phyloP scores from a whole-genome alignment of 345 rosid genomes.

The Gynandropsis gynandra region DNA sequence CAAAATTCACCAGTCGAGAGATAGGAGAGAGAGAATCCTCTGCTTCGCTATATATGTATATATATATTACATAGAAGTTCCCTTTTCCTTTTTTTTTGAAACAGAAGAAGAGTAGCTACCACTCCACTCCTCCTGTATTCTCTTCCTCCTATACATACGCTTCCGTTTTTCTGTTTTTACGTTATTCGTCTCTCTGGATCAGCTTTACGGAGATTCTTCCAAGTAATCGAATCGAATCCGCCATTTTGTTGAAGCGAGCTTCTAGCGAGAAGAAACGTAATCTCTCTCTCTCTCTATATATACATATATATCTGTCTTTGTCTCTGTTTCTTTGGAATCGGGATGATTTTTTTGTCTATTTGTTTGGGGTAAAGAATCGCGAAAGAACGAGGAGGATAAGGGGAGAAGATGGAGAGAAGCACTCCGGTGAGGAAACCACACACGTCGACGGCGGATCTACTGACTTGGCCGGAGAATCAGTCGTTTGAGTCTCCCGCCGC shows the following conservation, averaged over 20 bases:
- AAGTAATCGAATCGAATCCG: background rate
- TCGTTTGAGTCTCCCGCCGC: constrained; percentile 32
- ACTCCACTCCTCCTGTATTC: constrained; percentile 20
- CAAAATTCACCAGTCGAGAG: constrained; percentile 19
- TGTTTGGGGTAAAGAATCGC: background rate
- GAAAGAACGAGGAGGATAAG: background rate
- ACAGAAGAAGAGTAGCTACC: constrained; percentile 31
- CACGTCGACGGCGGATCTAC: constrained; percentile 74
- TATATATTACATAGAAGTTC: background rate
- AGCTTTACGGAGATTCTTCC: background rate
- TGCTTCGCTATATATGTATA: background rate
- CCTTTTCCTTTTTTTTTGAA: constrained; percentile 8
- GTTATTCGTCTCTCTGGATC: constrained; percentile 5
- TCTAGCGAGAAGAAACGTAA: background rate
- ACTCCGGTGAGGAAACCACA: constrained; percentile 56
- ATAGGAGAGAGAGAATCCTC: constrained; percentile 4
- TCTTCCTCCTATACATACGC: constrained; percentile 12
- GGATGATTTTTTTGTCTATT: background rate
- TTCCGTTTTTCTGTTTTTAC: constrained; percentile 16
- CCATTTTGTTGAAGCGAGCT: constrained; percentile 11
- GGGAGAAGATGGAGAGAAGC: constrained; percentile 31
- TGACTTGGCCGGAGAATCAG: constrained; percentile 68
- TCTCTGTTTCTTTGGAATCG: background rate
- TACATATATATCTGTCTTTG: background rate
- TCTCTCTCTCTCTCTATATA: constrained; percentile 1